Conservation (phyloP, 2,329 filamentous ascomycete species). For the Calonectria montana region DNA sequence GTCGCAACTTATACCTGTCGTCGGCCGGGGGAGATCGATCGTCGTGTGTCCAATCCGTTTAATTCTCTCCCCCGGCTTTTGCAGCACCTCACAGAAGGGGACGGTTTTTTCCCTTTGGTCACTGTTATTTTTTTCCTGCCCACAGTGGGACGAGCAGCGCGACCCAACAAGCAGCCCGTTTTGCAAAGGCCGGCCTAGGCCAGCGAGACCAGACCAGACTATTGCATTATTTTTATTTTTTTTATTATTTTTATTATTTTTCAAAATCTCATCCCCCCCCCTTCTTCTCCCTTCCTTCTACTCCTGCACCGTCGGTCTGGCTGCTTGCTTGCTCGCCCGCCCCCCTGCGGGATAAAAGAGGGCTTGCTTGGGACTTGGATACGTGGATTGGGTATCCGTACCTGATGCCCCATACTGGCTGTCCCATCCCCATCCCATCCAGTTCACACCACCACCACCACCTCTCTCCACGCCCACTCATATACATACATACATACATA, state of each 20-base stretch:
- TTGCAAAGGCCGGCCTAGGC: constrained; percentile 24
- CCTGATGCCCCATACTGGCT: constrained; percentile 49
- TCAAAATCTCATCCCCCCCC: constrained; percentile 35
- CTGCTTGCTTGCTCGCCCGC: neutral
- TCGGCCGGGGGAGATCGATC: neutral
- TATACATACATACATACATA: neutral
- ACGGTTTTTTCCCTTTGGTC: neutral
- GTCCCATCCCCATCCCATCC: constrained; percentile 30
- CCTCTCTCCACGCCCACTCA: constrained; percentile 21
- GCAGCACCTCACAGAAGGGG: neutral
- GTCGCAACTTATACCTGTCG: neutral
- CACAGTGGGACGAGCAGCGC: constrained; percentile 45
- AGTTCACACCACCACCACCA: constrained; percentile 43
- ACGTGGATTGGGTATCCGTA: constrained; percentile 55
- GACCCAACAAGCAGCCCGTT: constrained; percentile 43
- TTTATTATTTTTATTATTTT: constrained; percentile 38
- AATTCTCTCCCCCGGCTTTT: neutral
- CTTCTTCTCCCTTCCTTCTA: constrained; percentile 39
- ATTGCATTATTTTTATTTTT: constrained; percentile 39
- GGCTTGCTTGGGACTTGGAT: constrained; percentile 42
- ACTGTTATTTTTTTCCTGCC: constrained; percentile 21
- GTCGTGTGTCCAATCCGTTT: constrained; percentile 1
- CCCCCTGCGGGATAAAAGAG: constrained; percentile 51
- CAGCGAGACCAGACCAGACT: constrained; percentile 33
- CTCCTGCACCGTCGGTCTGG: neutral